Evolutionary conservation across 441 rosid genomes (phyloP), one percentile per base, ranked within the genome.

Genomic region (Omphalea diandra): DNA sequence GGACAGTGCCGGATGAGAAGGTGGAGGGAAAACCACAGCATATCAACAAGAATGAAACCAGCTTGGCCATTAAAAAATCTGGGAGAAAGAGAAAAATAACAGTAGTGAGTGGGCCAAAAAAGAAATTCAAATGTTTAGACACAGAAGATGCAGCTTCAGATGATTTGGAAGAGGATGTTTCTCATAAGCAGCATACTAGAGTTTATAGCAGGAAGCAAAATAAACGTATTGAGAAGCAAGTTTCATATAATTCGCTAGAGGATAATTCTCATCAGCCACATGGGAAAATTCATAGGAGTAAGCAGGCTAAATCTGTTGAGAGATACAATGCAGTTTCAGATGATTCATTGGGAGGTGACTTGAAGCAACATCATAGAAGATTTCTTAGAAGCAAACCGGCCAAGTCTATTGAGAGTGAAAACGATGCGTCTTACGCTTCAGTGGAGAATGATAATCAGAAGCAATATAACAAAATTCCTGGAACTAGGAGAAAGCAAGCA

Each of bases 11-110:
- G n/a, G 86, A 83, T 67, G 90, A 85, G 65, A 85, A 82, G 80
- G 65, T 69, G 69, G 92, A 83, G 79, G 81, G 76, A 72, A 81
- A 77, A 76, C 68, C 80, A 2, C 77, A 73, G 74, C 77, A 49
- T 63, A 58, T 49, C 65, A 54, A 53, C 61, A 84, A 78, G 71
- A 73, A 67, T 67, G 83, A 79, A 80, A 79, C 78, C 49, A 60
- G 76, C 46, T 73, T 69, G 75, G 75, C 73, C 57, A 73, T 79
- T 58, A 87, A 82, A 81, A 90, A 85, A 81, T 85, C 68, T 58
- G 72, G 65, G 73, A 86, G 84, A 78, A 93, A 95, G 85, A 86
- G 94, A 74, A 96, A 90, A 77, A 70, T 68, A 70, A 63, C 82
- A 70, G 76, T 74, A 33, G 82, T 69, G 64, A 74, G 72, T 55